Evolutionary conservation across 2,329 filamentous ascomycete genomes (phyloP).

Genomic region (Nothophaeocryptopus gaeumannii): DNA sequence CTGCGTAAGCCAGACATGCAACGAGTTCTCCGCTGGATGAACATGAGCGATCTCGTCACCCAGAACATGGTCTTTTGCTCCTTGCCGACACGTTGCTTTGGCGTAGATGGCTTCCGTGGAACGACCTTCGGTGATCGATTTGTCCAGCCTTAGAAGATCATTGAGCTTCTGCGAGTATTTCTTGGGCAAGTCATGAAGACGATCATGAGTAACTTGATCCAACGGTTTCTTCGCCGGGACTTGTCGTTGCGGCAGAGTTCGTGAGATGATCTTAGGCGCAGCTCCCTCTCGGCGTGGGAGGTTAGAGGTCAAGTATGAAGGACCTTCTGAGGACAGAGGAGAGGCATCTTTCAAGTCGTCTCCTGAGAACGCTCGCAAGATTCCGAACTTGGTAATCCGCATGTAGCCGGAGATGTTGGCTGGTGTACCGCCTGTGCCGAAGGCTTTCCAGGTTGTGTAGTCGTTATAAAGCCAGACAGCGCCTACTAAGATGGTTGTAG

Average conservation of each 20-base stretch:
- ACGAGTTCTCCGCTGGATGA: conserved; percentile 19
- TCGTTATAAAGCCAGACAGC: conserved; percentile 11
- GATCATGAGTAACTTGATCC: conserved; percentile 1
- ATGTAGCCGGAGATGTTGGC: conserved; percentile 14
- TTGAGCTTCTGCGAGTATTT: conserved; percentile 4
- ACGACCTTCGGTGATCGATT: conserved; percentile 16
- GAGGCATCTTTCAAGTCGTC: conserved; percentile 16
- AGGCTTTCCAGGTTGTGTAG: conserved; percentile 15
- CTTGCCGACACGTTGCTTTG: neutral
- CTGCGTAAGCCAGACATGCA: conserved; percentile 21
- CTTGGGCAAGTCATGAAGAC: conserved; percentile 13
- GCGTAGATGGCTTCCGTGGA: conserved; percentile 21
- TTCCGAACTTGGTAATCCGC: conserved; percentile 18
- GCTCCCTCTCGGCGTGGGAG: conserved; percentile 9
- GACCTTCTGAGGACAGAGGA: conserved; percentile 4
- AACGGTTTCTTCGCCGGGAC: conserved; percentile 10
- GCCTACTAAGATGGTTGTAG: neutral
- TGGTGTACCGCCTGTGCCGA: conserved; percentile 21
- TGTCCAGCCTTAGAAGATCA: conserved; percentile 11
- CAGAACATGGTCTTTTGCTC: conserved; percentile 11
- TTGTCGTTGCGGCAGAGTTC: conserved; percentile 20
- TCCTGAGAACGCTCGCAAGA: conserved; percentile 9
- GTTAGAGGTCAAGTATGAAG: conserved; percentile 7
- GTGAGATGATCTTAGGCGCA: conserved; percentile 8
- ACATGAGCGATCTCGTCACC: conserved; percentile 22